Conservation (phyloP, 1,139 yeast species). For the Debaryomyces singareniensis region DNA sequence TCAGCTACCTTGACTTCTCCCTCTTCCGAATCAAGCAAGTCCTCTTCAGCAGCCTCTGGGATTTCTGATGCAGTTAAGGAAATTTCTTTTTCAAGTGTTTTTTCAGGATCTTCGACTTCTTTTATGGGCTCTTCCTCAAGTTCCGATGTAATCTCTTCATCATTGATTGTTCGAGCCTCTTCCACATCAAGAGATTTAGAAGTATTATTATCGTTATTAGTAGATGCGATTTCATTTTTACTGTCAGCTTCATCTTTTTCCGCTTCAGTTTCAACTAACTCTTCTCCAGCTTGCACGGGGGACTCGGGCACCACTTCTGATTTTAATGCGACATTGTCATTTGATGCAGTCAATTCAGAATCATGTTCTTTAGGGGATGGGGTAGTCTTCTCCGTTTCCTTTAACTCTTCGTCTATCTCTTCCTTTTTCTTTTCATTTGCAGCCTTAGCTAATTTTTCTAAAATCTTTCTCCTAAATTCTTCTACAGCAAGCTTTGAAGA, state of each 20-base stretch:
- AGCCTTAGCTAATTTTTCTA: constrained; percentile 10
- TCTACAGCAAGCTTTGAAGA: constrained; percentile 12
- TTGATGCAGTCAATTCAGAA: not conserved
- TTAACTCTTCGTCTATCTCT: constrained; percentile 6
- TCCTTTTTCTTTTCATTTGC: constrained; percentile 6
- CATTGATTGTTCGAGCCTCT: constrained; percentile 5
- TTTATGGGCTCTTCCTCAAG: constrained; percentile 1
- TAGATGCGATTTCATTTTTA: constrained; percentile 1
- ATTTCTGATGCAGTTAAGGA: constrained; percentile 9
- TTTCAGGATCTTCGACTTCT: constrained; percentile 5
- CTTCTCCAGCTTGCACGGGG: not conserved
- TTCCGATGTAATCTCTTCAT: constrained; percentile 1
- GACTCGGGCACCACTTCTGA: not conserved
- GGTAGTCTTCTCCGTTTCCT: constrained; percentile 2
- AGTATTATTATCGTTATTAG: constrained; percentile 2
- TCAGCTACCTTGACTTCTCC: constrained; percentile 5
- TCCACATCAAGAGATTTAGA: constrained; percentile 1
- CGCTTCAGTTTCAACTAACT: constrained; percentile 3
- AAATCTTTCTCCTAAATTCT: constrained; percentile 13
- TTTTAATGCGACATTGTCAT: not conserved
- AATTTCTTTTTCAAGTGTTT: constrained; percentile 9
- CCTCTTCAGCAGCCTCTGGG: constrained; percentile 8
- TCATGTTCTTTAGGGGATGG: not conserved
- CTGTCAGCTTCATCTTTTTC: constrained; percentile 5
- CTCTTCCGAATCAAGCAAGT: constrained; percentile 1